A percentile compares a stretch with the other conserved stretches of the same genome.
Evolutionary conservation across 805 yeast species (phyloP).

Genomic region (Candida pseudoglaebosa): DNA sequence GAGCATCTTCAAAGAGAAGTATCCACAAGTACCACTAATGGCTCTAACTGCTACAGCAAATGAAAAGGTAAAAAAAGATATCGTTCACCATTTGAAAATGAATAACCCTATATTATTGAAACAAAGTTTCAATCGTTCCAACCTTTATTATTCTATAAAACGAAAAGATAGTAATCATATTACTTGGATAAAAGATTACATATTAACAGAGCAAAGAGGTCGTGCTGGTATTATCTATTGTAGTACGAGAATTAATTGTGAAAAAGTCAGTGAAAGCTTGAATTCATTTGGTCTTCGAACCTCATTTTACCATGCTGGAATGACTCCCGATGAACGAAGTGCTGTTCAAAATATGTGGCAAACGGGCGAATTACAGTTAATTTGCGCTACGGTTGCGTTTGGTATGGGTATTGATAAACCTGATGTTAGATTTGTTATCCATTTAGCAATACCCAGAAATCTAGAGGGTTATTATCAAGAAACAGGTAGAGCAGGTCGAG

Average conservation of each 20-base stretch:
- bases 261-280: conserved; percentile 65
- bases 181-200: conserved; percentile 56
- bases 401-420: conserved; percentile 99
- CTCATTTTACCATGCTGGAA: conserved; percentile 91
- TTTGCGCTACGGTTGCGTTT: conserved; percentile 97
- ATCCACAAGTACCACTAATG: conserved; percentile 83
- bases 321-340: conserved; percentile 71
- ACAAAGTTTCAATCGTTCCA: conserved; percentile 90
- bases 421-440: conserved; percentile 89
- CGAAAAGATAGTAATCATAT: conserved; percentile 56
- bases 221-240: conserved; percentile 90
- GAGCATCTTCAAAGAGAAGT: conserved; percentile 64
- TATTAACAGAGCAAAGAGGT: conserved; percentile 46
- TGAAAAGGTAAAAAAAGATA: conserved; percentile 82
- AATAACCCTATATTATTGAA: conserved; percentile 60
- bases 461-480: conserved; percentile 97
- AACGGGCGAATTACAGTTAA: conserved; percentile 59
- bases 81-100: conserved; percentile 71
- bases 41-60: conserved; percentile 98
- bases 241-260: conserved; percentile 86
- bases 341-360: conserved; percentile 84
- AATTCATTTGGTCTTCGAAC: conserved; percentile 58
- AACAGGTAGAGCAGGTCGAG: conserved; percentile 98
- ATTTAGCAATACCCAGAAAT: conserved; percentile 81
- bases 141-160: conserved; percentile 72